phyloP scores from a whole-genome alignment of 148 eudicot genomes.

The Silene latifolia region DNA sequence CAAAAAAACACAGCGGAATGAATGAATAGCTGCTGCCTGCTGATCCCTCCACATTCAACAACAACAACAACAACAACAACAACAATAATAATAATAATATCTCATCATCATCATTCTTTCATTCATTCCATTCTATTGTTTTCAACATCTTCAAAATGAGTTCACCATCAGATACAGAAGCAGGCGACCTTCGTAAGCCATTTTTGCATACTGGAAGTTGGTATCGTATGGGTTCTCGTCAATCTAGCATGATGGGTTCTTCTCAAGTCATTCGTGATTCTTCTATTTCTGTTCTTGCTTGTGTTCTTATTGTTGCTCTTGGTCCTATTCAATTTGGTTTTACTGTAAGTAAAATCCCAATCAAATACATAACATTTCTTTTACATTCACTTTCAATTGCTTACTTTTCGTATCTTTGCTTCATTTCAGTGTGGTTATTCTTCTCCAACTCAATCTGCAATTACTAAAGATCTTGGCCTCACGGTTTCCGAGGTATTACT shows the following conservation, averaged over 20 bases:
- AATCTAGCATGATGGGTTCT: slow-evolving; percentile 78
- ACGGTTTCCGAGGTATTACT: slow-evolving; percentile 72
- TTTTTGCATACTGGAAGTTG: slow-evolving; percentile 95
- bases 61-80: too few relatives aligned
- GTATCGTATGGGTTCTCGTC: slow-evolving; percentile 93
- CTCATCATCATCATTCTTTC: too few relatives aligned
- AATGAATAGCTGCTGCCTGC: too few relatives aligned
- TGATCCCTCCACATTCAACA: too few relatives aligned
- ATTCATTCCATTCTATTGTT: too few relatives aligned
- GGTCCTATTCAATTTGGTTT: slow-evolving; percentile 99
- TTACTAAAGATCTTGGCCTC: slow-evolving; percentile 59
- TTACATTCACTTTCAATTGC: too few relatives aligned
- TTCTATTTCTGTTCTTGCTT: slow-evolving; percentile 80
- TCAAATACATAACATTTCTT: too few relatives aligned
- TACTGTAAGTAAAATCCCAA: slow-evolving; percentile 33
- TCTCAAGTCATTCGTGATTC: slow-evolving; percentile 71
- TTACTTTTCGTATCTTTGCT: background rate
- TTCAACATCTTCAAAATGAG: slow-evolving; percentile 36
- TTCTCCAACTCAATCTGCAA: slow-evolving; percentile 86
- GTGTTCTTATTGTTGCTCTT: slow-evolving; percentile 87
- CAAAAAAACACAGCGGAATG: too few relatives aligned
- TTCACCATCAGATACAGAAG: slow-evolving; percentile 49
- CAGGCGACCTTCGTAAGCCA: slow-evolving; percentile 70
- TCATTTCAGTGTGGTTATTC: slow-evolving; percentile 66
- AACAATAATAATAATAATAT: too few relatives aligned